Conservation (phyloP, 345 rosid species). For the Citropsis articulata region DNA sequence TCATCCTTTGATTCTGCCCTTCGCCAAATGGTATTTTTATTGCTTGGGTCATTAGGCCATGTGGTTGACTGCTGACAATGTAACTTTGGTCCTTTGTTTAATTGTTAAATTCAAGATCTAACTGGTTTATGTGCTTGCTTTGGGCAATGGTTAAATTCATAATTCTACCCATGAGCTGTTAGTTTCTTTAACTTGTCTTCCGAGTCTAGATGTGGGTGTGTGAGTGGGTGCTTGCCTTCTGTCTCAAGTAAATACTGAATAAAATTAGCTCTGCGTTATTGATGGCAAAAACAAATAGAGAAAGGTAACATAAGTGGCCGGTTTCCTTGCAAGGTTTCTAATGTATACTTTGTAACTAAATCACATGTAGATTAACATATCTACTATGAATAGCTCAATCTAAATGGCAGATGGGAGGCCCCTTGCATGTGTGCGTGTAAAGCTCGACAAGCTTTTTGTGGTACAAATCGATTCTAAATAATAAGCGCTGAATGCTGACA, state of each 20-base stretch:
- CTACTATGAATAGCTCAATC: background rate
- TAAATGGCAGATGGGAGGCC: background rate
- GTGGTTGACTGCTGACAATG: background rate
- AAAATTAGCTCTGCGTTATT: background rate
- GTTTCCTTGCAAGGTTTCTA: background rate
- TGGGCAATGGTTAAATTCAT: background rate
- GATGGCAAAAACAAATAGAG: background rate
- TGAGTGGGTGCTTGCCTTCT: background rate
- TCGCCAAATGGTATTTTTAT: constrained; percentile 74
- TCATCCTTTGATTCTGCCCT: constrained; percentile 67
- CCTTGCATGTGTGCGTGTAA: background rate
- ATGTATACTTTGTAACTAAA: background rate
- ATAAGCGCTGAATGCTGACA: background rate
- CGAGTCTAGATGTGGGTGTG: background rate
- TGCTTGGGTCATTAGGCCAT: constrained; percentile 7
- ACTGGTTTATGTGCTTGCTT: constrained; percentile 3
- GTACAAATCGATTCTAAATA: background rate
- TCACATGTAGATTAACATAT: background rate
- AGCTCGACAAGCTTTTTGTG: background rate
- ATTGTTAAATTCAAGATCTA: background rate
- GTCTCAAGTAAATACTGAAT: background rate
- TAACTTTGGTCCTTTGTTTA: background rate
- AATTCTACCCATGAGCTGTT: background rate
- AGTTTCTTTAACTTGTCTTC: background rate
- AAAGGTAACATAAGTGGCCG: background rate